phyloP scores from a whole-genome alignment of 78 protist species.

The Dictyostelium firmibasis region DNA sequence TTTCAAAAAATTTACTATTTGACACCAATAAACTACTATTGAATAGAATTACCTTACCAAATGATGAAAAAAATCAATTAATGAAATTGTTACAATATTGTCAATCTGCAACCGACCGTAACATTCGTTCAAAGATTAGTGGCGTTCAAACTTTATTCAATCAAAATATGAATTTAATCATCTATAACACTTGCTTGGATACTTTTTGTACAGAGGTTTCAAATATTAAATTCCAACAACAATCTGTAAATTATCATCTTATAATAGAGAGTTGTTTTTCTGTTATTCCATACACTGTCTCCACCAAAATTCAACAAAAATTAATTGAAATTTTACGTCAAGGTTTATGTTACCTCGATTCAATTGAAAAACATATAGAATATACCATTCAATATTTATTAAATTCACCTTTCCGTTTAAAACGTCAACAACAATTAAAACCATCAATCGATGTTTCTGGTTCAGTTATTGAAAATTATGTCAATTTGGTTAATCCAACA shows the following conservation, averaged over 20 bases:
- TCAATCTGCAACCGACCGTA: conserved; percentile 56
- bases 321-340: conserved; percentile 24
- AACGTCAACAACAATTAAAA: conserved; percentile 36
- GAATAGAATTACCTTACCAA: conserved; percentile 3
- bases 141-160: conserved; percentile 14
- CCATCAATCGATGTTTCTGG: conserved; percentile 7
- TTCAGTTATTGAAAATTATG: conserved; percentile 55
- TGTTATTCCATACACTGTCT: background rate
- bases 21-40: conserved; percentile 25
- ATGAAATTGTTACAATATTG: conserved; percentile 39
- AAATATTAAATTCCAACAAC: background rate
- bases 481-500: conserved; percentile 1
- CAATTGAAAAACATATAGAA: conserved; percentile 67
- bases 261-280: conserved; percentile 38
- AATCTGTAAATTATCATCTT: background rate
- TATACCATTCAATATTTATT: conserved; percentile 66
- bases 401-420: conserved; percentile 74
- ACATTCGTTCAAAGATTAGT: conserved; percentile 31
- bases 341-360: conserved; percentile 31
- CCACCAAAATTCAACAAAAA: conserved; percentile 47
- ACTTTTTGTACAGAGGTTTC: conserved; percentile 44
- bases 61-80: conserved; percentile 24
- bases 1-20: conserved; percentile 4
- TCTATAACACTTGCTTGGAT: conserved; percentile 46
- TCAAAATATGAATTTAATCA: conserved; percentile 33